These are phyloP conservation scores for Coemansia sp. DNA, from an alignment of 192 early-diverging fungal species.

Conservation along the genomic window DNA sequence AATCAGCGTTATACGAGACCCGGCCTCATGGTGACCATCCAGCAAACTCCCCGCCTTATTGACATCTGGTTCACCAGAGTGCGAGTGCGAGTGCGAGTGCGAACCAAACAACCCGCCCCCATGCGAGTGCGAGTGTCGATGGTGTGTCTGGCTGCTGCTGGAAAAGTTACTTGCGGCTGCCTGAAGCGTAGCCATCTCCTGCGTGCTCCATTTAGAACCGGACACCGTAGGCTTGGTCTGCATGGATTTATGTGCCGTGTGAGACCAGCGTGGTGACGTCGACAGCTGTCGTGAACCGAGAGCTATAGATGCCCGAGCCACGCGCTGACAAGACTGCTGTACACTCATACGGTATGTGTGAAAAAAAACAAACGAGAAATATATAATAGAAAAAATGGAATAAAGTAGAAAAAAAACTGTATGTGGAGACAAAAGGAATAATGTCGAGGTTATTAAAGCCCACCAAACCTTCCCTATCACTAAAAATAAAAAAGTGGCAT, in stretches of 20 bases:
- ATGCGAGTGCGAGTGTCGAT: conserved; percentile 13
- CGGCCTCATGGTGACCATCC: conserved; percentile 53
- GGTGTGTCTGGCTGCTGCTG: too few relatives aligned
- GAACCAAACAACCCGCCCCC: conserved; percentile 16
- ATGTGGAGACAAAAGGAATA: too few relatives aligned
- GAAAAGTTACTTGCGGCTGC: conserved; percentile 35
- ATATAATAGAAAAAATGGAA: not conserved
- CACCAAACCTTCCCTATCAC: too few relatives aligned
- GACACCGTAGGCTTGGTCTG: too few relatives aligned
- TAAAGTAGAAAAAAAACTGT: not conserved
- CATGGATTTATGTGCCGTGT: not conserved
- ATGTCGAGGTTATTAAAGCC: too few relatives aligned
- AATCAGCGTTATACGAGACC: conserved; percentile 64
- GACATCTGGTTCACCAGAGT: too few relatives aligned
- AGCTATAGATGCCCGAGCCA: not conserved
- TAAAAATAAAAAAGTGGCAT: not conserved
- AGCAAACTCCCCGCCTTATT: too few relatives aligned
- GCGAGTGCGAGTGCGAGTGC: conserved; percentile 13
- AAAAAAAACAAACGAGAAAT: not conserved
- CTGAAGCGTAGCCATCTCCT: conserved; percentile 6
- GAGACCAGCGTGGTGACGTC: not conserved
- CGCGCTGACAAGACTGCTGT: not conserved
- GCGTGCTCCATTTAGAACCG: conserved; percentile 18
- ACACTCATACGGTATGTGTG: not conserved
- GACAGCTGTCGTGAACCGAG: too few relatives aligned